phyloP scores from a whole-genome alignment of 2,329 filamentous ascomycete species.

The Tolypocladium sp. region DNA sequence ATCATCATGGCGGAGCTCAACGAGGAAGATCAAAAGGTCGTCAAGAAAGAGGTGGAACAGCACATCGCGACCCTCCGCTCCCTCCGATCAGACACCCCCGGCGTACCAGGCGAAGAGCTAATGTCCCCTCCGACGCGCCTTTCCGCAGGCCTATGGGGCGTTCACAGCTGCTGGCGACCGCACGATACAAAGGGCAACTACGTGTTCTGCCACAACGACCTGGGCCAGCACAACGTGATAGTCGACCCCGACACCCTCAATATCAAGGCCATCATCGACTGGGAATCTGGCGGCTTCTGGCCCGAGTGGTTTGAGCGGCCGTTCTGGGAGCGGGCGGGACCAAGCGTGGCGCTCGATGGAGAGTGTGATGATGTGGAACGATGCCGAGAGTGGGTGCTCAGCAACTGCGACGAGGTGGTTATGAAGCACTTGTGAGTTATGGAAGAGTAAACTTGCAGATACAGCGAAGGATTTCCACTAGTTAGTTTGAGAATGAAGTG shows the following conservation, averaged over 20 bases:
- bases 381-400: constrained; percentile 3
- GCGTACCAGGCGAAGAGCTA: constrained; percentile 5
- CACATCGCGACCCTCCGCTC: neutral
- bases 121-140: constrained; percentile 6
- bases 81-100: constrained; percentile 4
- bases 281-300: constrained; percentile 17
- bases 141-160: neutral
- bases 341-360: constrained; percentile 2
- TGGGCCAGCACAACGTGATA: constrained; percentile 6
- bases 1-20: constrained; percentile 1
- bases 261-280: constrained; percentile 1
- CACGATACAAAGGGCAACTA: constrained; percentile 1
- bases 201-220: constrained; percentile 8
- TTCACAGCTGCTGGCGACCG: constrained; percentile 5
- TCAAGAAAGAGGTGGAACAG: neutral
- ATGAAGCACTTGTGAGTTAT: neutral
- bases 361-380: constrained; percentile 2
- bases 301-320: constrained; percentile 10
- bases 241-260: constrained; percentile 7
- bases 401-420: constrained; percentile 1
- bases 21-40: neutral
- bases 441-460: too few species aligned
- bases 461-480: too few species aligned
- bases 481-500: too few species aligned
- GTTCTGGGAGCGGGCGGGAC: constrained; percentile 9